phyloP scores from a whole-genome alignment of 225 moss, liverwort and hornwort species.

The Polytrichum formosum region DNA sequence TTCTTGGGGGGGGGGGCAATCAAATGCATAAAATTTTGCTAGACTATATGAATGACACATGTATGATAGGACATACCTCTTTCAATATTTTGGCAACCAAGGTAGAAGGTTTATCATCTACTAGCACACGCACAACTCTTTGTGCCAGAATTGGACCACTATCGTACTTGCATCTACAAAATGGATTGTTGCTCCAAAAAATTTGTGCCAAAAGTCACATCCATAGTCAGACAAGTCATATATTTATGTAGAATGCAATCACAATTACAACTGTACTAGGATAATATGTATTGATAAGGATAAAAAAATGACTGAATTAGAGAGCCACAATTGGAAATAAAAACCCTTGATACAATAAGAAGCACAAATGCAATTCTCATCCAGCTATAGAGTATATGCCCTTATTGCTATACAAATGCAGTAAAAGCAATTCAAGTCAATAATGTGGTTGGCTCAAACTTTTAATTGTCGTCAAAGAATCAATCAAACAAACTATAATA shows the following conservation, averaged over 20 bases:
- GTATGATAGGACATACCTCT: constrained; percentile 27
- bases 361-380: too few species aligned
- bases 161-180: constrained; percentile 94
- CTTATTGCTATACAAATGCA: too few species aligned
- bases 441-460: constrained; percentile 12
- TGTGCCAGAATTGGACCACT: constrained; percentile 91
- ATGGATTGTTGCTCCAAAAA: constrained; percentile 85
- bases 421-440: too few species aligned
- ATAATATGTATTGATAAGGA: too few species aligned
- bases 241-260: neutral
- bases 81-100: constrained; percentile 77
- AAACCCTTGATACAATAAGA: too few species aligned
- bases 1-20: too few species aligned
- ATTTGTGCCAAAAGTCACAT: constrained; percentile 30
- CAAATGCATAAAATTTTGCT: too few species aligned
- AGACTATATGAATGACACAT: too few species aligned
- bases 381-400: too few species aligned
- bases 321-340: too few species aligned
- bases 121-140: constrained; percentile 81
- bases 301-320: too few species aligned
- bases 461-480: constrained; percentile 7
- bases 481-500: constrained; percentile 18
- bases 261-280: neutral
- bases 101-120: constrained; percentile 64
- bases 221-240: too few species aligned